Evolutionary conservation across 2,329 filamentous ascomycete species (phyloP).

Genomic region (Magnaporthiopsis rhizophila): DNA sequence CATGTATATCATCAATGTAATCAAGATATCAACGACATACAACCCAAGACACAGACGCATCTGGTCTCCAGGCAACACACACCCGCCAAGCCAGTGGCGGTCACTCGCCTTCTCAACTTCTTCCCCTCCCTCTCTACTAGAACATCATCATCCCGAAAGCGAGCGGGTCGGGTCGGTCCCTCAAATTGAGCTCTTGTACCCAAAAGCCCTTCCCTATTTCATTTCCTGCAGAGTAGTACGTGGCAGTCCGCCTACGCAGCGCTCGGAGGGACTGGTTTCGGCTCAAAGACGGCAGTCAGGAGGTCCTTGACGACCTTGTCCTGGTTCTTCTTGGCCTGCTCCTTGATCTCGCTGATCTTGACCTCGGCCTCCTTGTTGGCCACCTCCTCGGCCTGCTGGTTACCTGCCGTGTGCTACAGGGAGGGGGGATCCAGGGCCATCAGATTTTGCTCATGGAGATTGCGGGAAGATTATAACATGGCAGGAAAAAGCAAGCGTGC

Average conservation of each 20-base stretch:
- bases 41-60: not conserved
- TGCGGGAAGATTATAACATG: too few relatives aligned
- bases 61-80: too few relatives aligned
- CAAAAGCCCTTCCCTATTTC: not conserved
- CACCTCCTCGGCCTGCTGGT: conserved; percentile 69
- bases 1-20: conserved; percentile 2
- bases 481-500: conserved; percentile 7
- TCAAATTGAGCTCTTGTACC: not conserved
- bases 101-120: not conserved
- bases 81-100: not conserved
- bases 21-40: not conserved
- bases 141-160: not conserved
- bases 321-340: conserved; percentile 71
- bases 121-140: not conserved
- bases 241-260: conserved; percentile 9
- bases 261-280: conserved; percentile 57
- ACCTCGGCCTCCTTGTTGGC: conserved; percentile 73
- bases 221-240: not conserved
- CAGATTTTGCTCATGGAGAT: conserved; percentile 7
- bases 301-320: conserved; percentile 75
- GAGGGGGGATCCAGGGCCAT: conserved; percentile 5
- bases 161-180: not conserved
- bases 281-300: conserved; percentile 75
- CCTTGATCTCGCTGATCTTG: conserved; percentile 76
- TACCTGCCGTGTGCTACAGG: conserved; percentile 79